Evolutionary conservation across 2,329 filamentous ascomycete genomes (phyloP).

Genomic region (Neospermospora avenae): DNA sequence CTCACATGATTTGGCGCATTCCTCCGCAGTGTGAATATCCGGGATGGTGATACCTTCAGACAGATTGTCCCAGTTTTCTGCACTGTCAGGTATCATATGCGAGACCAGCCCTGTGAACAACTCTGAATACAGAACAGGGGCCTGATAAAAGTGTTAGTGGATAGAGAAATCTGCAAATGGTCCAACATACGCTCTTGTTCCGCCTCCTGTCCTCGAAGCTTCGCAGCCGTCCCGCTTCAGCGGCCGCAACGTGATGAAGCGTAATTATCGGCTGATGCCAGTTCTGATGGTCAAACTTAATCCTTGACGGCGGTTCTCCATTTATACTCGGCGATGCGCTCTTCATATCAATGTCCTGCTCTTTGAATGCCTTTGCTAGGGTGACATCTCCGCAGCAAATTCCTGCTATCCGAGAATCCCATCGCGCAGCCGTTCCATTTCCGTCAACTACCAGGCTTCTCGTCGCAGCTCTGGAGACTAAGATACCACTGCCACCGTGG

Average conservation of each 20-base stretch:
- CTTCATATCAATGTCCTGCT: constrained; percentile 38
- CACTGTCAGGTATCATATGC: constrained; percentile 37
- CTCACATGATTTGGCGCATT: constrained; percentile 48
- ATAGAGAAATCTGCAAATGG: neutral
- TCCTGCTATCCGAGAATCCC: constrained; percentile 40
- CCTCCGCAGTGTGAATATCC: constrained; percentile 35
- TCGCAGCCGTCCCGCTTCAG: constrained; percentile 38
- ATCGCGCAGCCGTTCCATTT: constrained; percentile 44
- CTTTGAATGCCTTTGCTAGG: constrained; percentile 44
- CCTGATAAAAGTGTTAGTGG: neutral
- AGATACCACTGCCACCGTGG: constrained; percentile 54
- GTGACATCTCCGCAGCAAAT: constrained; percentile 53
- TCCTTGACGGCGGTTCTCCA: constrained; percentile 50
- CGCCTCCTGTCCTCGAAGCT: constrained; percentile 40
- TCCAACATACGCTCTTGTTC: neutral
- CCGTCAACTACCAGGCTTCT: constrained; percentile 42
- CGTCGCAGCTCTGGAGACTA: constrained; percentile 51
- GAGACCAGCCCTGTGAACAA: constrained; percentile 47
- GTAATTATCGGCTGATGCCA: constrained; percentile 55
- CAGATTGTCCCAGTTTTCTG: constrained; percentile 47
- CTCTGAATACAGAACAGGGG: constrained; percentile 39
- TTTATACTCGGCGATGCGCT: constrained; percentile 53
- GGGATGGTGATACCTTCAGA: neutral
- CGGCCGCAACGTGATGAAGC: constrained; percentile 52
- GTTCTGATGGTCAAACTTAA: constrained; percentile 43